A percentile compares a stretch with the other conserved stretches of the same genome.
Conservation (phyloP, 2,329 filamentous ascomycete species). For the Exophiala xenobiotica region DNA sequence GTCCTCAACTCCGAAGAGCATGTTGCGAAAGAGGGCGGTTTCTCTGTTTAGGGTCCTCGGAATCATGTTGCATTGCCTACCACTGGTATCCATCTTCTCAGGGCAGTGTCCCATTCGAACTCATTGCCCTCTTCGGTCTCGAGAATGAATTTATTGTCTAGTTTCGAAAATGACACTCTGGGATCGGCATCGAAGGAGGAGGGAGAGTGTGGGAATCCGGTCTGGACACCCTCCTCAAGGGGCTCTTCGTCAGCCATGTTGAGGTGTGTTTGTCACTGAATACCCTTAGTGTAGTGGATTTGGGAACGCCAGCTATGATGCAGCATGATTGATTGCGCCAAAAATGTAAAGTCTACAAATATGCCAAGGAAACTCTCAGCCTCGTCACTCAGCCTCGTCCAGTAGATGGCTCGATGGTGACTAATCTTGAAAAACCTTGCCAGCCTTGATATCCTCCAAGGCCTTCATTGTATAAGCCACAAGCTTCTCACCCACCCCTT, state of each 20-base stretch:
- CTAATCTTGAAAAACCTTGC: not conserved
- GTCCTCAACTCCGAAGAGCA: conserved; percentile 11
- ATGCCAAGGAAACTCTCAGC: not conserved
- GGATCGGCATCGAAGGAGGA: conserved; percentile 73
- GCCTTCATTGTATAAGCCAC: conserved; percentile 20
- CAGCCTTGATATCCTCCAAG: conserved; percentile 13
- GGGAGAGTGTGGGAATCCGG: conserved; percentile 54
- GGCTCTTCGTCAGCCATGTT: conserved; percentile 21
- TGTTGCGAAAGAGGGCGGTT: not conserved
- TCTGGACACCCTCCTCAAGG: conserved; percentile 16
- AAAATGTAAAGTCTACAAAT: not conserved
- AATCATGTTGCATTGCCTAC: conserved; percentile 41
- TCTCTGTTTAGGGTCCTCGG: conserved; percentile 13
- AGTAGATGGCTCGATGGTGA: conserved; percentile 27
- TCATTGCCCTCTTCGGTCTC: conserved; percentile 82
- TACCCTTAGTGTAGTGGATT: too few species aligned
- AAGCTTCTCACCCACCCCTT: conserved; percentile 18
- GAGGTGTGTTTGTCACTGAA: too few species aligned
- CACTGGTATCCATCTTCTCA: conserved; percentile 73
- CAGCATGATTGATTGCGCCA: not conserved
- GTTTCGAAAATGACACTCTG: conserved; percentile 81
- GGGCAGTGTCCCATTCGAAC: conserved; percentile 73
- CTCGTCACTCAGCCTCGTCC: not conserved
- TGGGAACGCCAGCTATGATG: not conserved
- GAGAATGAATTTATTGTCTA: conserved; percentile 77